Percentiles rank a stretch among this genome's conserved stretches.
phyloP scores from a whole-genome alignment of 495 filamentous ascomycete genomes.

The Trichoderma gamsii region DNA sequence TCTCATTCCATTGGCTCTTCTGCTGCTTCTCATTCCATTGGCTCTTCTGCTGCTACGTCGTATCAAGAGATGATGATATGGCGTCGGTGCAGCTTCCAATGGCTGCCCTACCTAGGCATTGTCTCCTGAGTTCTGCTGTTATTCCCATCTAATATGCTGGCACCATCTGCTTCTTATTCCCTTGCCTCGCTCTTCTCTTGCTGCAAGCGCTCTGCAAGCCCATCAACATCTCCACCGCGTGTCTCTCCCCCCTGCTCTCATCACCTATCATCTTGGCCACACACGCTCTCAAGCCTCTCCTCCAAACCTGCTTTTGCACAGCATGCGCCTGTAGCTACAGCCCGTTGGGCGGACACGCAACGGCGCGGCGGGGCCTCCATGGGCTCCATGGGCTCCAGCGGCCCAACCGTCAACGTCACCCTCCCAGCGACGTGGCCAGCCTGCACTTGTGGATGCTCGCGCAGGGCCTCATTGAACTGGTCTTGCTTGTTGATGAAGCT shows the following conservation, averaged over 20 bases:
- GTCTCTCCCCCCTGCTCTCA: neutral
- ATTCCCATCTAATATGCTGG: neutral
- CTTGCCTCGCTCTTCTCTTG: neutral
- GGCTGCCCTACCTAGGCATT: too few species aligned
- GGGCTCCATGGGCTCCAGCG: neutral
- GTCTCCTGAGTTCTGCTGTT: neutral
- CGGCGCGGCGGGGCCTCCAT: neutral
- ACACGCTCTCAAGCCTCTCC: neutral
- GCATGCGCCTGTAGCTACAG: neutral
- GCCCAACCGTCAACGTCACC: constrained; percentile 12
- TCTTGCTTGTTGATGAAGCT: neutral
- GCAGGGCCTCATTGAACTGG: neutral
- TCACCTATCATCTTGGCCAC: neutral
- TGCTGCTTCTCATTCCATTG: neutral
- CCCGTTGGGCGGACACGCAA: neutral
- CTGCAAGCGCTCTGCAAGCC: constrained; percentile 2
- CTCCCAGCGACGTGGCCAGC: constrained; percentile 7
- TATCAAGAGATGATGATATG: neutral
- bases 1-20: constrained; percentile 3
- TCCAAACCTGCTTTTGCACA: neutral
- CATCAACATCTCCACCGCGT: neutral
- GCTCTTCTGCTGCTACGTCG: neutral
- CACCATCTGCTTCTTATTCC: neutral
- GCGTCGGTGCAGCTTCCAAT: neutral
- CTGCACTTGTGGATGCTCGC: constrained; percentile 7